Conservation (phyloP, 306 rosid genomes). For the Rubus idaeus region DNA sequence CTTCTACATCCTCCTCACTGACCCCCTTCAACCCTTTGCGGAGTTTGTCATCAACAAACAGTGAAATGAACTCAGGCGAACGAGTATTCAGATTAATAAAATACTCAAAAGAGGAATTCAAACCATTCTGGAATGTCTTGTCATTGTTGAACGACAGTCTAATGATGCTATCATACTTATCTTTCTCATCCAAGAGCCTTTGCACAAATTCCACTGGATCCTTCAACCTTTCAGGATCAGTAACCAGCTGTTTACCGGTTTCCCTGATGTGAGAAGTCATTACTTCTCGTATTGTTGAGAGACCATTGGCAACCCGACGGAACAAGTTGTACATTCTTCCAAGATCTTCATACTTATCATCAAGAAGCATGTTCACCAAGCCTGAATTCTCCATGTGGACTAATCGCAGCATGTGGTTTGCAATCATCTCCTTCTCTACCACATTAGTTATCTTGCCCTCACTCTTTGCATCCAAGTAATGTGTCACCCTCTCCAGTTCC, state of each 20-base stretch:
- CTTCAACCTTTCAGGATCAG: slow-evolving; percentile 80
- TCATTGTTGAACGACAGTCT: slow-evolving; percentile 71
- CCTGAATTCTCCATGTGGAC: slow-evolving; percentile 85
- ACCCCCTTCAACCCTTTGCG: slow-evolving; percentile 80
- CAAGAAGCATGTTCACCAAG: slow-evolving; percentile 72
- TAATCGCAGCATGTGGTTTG: slow-evolving; percentile 74
- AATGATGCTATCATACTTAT: slow-evolving; percentile 74
- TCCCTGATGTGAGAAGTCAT: slow-evolving; percentile 77
- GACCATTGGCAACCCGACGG: slow-evolving; percentile 62
- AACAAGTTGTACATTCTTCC: slow-evolving; percentile 76
- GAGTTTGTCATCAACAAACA: slow-evolving; percentile 78
- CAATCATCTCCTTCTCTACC: slow-evolving; percentile 81
- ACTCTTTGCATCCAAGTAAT: slow-evolving; percentile 75
- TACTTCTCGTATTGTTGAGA: slow-evolving; percentile 58
- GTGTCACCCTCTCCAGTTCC: slow-evolving; percentile 87
- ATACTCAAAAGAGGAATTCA: slow-evolving; percentile 87
- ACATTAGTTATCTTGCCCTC: slow-evolving; percentile 68
- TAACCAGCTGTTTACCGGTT: slow-evolving; percentile 71
- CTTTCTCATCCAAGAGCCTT: slow-evolving; percentile 73
- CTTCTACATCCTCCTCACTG: slow-evolving; percentile 91
- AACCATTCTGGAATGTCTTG: slow-evolving; percentile 87
- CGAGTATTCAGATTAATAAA: slow-evolving; percentile 71
- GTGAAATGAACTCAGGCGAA: slow-evolving; percentile 79
- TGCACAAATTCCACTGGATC: slow-evolving; percentile 85
- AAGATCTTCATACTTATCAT: slow-evolving; percentile 76